Percentiles rank a stretch among this genome's conserved stretches.
Evolutionary conservation across 1,284 basidiomycete species (phyloP).

Genomic region (Cryptococcus sp.): DNA sequence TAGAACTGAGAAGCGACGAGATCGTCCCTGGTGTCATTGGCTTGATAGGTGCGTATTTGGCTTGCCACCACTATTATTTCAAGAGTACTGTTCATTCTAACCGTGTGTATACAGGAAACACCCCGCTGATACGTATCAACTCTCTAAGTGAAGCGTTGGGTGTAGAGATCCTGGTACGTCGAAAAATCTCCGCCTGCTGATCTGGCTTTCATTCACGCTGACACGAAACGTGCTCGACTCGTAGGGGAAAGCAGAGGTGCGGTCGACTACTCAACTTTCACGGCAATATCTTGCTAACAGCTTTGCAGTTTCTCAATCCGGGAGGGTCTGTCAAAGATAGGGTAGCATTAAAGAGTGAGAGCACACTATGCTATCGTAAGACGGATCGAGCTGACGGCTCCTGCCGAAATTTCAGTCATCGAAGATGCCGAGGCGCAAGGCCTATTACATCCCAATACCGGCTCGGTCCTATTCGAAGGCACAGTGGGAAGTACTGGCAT

Average conservation of each 20-base stretch:
- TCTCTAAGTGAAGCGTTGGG: constrained; percentile 86
- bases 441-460: constrained; percentile 79
- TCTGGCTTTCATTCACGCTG: not conserved
- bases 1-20: constrained; percentile 70
- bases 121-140: constrained; percentile 87
- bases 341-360: constrained; percentile 82
- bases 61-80: not conserved
- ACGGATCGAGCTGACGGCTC: not conserved
- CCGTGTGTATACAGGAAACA: constrained; percentile 93
- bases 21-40: constrained; percentile 73
- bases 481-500: constrained; percentile 98
- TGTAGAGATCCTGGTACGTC: constrained; percentile 77
- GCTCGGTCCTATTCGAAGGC: constrained; percentile 94
- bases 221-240: constrained; percentile 2
- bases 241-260: constrained; percentile 85
- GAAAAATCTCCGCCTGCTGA: not conserved
- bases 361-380: not conserved
- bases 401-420: constrained; percentile 64
- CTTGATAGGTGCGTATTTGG: constrained; percentile 66
- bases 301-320: constrained; percentile 80
- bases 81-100: no score
- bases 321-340: constrained; percentile 98
- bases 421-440: constrained; percentile 87
- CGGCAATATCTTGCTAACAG: not conserved
- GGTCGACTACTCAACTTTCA: constrained; percentile 13